A percentile compares a stretch with the other conserved stretches of the same genome.
Conservation (phyloP, 805 yeast genomes). For the Saccharomycopsis javanensis region DNA sequence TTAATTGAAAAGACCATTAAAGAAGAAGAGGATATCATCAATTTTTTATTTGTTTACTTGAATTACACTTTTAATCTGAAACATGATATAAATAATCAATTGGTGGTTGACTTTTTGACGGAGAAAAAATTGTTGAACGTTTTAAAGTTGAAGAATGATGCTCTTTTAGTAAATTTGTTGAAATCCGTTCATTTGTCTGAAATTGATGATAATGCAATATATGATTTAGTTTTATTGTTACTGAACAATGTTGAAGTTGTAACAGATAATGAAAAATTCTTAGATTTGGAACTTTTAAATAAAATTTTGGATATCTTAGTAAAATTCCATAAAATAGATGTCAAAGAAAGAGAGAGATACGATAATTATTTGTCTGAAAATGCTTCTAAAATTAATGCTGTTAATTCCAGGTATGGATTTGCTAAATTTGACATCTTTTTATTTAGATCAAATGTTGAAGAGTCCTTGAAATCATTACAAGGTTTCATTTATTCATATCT, state of each 20-base stretch:
- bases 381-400: neutral
- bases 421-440: neutral
- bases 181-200: neutral
- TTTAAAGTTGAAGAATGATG: neutral
- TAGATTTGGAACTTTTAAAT: neutral
- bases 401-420: neutral
- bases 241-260: neutral
- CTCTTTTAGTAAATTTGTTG: neutral
- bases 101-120: neutral
- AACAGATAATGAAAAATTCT: neutral
- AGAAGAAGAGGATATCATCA: neutral
- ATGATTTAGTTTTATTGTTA: neutral
- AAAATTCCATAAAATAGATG: neutral
- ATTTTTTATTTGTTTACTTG: neutral
- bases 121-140: neutral
- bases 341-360: neutral
- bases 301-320: neutral
- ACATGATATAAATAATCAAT: neutral
- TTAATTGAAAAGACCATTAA: neutral
- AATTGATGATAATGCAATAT: neutral
- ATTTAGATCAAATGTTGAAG: neutral
- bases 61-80: neutral
- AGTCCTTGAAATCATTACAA: neutral
- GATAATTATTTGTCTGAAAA: neutral
- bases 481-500: neutral